Percentiles rank a stretch among this genome's conserved stretches.
Conservation (phyloP, 257 asterid genomes). For the Catharanthus roseus region DNA sequence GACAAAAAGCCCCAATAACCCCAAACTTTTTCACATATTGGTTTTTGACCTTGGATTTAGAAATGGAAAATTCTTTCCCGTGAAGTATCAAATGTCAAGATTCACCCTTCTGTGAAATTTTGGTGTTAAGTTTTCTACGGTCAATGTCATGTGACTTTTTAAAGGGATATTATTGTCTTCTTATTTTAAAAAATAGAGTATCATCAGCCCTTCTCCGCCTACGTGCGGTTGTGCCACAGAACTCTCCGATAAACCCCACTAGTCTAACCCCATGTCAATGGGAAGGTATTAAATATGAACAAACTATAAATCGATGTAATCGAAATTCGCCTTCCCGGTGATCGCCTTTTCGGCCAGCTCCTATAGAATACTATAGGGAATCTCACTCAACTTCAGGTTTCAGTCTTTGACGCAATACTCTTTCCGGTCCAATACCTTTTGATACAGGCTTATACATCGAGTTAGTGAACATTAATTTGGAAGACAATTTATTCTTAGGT, state of each 20-base stretch:
- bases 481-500: conserved; percentile 50
- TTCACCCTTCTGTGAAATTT: too few species aligned
- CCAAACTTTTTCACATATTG: too few species aligned
- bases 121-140: too few species aligned
- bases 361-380: conserved; percentile 39
- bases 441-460: conserved; percentile 44
- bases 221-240: conserved; percentile 33
- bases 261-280: conserved; percentile 41
- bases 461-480: conserved; percentile 32
- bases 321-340: conserved; percentile 48
- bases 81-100: too few species aligned
- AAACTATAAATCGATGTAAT: conserved; percentile 30
- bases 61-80: too few species aligned
- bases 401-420: conserved; percentile 53
- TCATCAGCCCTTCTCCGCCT: conserved; percentile 49
- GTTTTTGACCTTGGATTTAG: too few species aligned
- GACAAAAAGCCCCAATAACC: too few species aligned
- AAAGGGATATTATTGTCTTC: too few species aligned
- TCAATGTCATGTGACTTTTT: too few species aligned
- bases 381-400: conserved; percentile 43
- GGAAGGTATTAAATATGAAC: conserved; percentile 43
- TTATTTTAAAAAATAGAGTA: too few species aligned
- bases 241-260: conserved; percentile 38
- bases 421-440: conserved; percentile 47
- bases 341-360: conserved; percentile 38